Evolutionary conservation across 495 filamentous ascomycete genomes (phyloP).

Genomic region (Aspergillus diversus): DNA sequence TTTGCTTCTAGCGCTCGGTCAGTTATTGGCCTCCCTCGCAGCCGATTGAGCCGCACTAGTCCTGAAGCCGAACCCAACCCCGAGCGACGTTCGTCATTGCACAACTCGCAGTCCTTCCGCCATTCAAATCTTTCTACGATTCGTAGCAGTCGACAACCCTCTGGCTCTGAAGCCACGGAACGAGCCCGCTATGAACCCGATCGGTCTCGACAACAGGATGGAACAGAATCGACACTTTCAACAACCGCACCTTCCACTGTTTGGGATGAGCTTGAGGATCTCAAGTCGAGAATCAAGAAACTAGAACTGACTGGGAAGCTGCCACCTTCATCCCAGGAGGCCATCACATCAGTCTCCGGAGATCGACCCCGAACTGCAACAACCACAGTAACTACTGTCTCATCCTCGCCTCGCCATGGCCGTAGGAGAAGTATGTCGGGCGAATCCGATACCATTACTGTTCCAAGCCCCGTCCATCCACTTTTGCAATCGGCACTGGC

Average conservation of each 20-base stretch:
- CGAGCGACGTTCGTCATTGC: slow-evolving; percentile 52
- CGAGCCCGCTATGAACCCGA: slow-evolving; percentile 48
- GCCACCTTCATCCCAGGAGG: slow-evolving; percentile 76
- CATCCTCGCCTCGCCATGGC: slow-evolving; percentile 76
- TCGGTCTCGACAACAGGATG: slow-evolving; percentile 53
- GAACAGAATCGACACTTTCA: slow-evolving; percentile 82
- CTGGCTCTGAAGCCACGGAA: slow-evolving; percentile 50
- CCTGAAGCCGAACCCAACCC: slow-evolving; percentile 45
- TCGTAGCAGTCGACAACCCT: slow-evolving; percentile 52
- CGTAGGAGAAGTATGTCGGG: slow-evolving; percentile 56
- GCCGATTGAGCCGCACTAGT: slow-evolving; percentile 40
- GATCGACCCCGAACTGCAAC: slow-evolving; percentile 89
- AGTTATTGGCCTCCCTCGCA: slow-evolving; percentile 45
- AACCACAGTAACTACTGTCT: slow-evolving; percentile 91
- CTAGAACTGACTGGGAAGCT: slow-evolving; percentile 90
- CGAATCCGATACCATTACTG: slow-evolving; percentile 39
- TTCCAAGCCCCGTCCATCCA: slow-evolving; percentile 64
- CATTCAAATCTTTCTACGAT: slow-evolving; percentile 58
- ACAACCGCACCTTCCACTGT: slow-evolving; percentile 89
- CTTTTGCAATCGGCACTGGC: slow-evolving; percentile 77
- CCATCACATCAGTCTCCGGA: slow-evolving; percentile 71
- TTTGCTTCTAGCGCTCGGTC: slow-evolving; percentile 48
- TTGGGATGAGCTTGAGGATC: slow-evolving; percentile 96
- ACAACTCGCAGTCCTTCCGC: slow-evolving; percentile 53
- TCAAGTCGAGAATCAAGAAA: slow-evolving; percentile 90